phyloP scores from a whole-genome alignment of 2,329 filamentous ascomycete genomes.

The Cladosporium phlei region DNA sequence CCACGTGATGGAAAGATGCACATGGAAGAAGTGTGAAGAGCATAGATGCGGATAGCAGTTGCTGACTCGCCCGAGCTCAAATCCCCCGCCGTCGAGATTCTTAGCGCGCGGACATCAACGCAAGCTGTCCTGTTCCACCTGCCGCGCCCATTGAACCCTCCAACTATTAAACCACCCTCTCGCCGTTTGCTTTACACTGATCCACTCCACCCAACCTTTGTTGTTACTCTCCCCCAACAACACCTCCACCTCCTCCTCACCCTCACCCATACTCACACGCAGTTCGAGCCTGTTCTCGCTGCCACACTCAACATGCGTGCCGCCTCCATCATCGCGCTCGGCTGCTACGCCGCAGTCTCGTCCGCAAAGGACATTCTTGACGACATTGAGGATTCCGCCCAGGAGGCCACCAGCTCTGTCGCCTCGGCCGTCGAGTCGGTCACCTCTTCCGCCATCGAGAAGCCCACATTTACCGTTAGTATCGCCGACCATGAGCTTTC shows the following conservation, averaged over 20 bases:
- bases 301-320: conserved; percentile 64
- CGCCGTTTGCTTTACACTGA: too few species aligned
- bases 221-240: background rate
- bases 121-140: too few species aligned
- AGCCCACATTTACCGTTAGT: conserved; percentile 85
- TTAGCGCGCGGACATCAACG: too few species aligned
- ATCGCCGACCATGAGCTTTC: conserved; percentile 8
- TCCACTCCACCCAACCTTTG: background rate
- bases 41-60: too few species aligned
- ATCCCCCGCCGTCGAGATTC: too few species aligned
- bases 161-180: too few species aligned
- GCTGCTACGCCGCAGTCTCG: conserved; percentile 65
- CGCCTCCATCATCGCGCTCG: conserved; percentile 69
- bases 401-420: conserved; percentile 39
- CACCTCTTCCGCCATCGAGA: conserved; percentile 56
- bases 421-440: conserved; percentile 47
- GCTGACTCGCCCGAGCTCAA: too few species aligned
- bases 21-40: too few species aligned
- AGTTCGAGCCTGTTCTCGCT: conserved; percentile 12
- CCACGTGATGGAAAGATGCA: too few species aligned
- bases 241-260: background rate
- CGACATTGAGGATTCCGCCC: conserved; percentile 53
- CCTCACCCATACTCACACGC: background rate
- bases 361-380: conserved; percentile 67
- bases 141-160: too few species aligned